Base-by-base conservation (phyloP, 768 basidiomycete species). In the Rhizopogon rudus region DNA sequence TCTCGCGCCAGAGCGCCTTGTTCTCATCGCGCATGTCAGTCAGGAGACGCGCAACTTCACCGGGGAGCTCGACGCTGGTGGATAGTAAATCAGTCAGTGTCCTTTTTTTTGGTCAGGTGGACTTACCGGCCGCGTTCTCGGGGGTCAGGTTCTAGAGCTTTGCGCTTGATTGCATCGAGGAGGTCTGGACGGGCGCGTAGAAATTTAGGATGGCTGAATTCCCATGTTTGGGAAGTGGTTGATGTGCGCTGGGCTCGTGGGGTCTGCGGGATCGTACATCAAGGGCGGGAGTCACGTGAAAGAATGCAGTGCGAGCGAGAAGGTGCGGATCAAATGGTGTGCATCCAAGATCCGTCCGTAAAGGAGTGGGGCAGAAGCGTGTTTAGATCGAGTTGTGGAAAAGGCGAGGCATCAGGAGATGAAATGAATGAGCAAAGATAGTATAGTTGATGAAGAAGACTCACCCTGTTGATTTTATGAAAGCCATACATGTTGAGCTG, bases 401-500 rank as follows among this genome's bases (percentile, higher is more conserved):
- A 29, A 20, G 50, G 44, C 44, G 53, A 35, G 46, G 39, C 28
- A 37, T 37, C 35, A 37, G 12, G 5, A 37, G 35, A 37, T 12
- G 35, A 39, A 51, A 53, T 16, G 56, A 58, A 56, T 44, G 44
- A 55, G 25, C 46, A 42, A 44, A 43, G 25, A 45, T 42, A 40
- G n/a, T 44, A 50, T 7, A n/a, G 10, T 29, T 14, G 53, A 46
- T 42, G 41, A 54, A 6, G 51, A 29, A 22, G 12, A 76, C 81
- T 58, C 55, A 90, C 87, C 72, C 91, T 80, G 69, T 93, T 93
- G 72, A 91, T 91, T 73, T 95, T 95, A 71, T 93, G 91, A 71
- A 95, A 96, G 40, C 92, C 92, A 63, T 94, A 96, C 91, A 94
- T 95, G 75, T 96, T 95, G 53, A 95, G 79, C 69, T 95, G 93